Evolutionary conservation across 192 early-diverging fungal species (phyloP), one percentile per base, ranked within the genome.

Genomic region (Backusella westeae): DNA sequence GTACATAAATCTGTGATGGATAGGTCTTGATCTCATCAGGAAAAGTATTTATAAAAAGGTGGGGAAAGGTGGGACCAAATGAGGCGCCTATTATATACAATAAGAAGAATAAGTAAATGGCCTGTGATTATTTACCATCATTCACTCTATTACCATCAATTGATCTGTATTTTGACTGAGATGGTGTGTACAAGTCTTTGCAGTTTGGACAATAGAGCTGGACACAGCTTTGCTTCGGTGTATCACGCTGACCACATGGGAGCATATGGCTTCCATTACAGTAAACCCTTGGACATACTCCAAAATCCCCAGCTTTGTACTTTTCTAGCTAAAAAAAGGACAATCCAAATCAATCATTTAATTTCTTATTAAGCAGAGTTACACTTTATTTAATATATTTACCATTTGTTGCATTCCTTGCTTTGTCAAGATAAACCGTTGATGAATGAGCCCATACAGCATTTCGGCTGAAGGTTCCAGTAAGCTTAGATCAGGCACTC

Each of bases 11-110:
- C 34, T 86, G 85, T 49, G 80, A 74, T 67, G 79, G 78, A 5
- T 85, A 79, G 32, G 75, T 73, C 70, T 93, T 94, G 15, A 92
- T 81, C 39, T 94, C 77, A 41, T 93, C 89, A 0, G 96, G 93
- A 86, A 92, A 97, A 9, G 91, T 91, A 82, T 94, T 89, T 83
- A 97, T 93, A 65, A 98, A 90, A 76, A 99, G 84, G 79, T 96
- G 93, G 10, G 96, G 92, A 81, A 99, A 97, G 4, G 96, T 96
- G 19, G 98, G 94, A 38, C 97, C 97, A 87, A 99, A 99, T 81
- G 91, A 93, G 39, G 96, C 94, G 69, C 98, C 95, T 90, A 82
- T 19, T 72, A 71, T 81, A 84, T 73, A 52, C n/a, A 38, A 10
- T 3, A 32, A 32, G 32, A 32, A 32, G 32, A 32, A 73, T 38